Base-by-base conservation (phyloP, 495 filamentous ascomycete species). In the Penicillium cataractarum region DNA sequence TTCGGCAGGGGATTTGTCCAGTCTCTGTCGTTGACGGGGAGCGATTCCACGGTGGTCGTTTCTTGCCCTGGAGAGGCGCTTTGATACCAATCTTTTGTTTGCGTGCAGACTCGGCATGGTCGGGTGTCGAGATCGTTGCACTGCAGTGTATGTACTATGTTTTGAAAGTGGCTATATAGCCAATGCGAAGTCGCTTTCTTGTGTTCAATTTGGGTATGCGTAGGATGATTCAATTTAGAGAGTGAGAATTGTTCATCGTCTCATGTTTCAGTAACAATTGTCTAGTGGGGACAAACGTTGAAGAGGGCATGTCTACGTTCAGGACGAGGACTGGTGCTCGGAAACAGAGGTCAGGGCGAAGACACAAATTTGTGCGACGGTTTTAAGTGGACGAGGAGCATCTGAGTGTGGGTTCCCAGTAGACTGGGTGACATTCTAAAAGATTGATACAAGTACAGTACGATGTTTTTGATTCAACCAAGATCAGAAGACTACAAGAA, bases 61-160 rank as follows among this genome's bases (percentile, higher is more conserved):
- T 57, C 24, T 61, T 15, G 49, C 65, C 52, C 32, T 26, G 19
- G 57, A 54, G 58, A 68, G 57, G 61, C 63, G 68, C 62, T 67
- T 73, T 73, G 68, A 73, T 73, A 73, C 70, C 70, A 73, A 69
- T 67, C 55, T 69, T n/a, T 54, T 64, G 57, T 60, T 68, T 55
- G 61, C 60, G 61, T 63, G 49, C 62, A 44, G 49, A 39, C 57
- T 63, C 55, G 60, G 40, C 24, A 59, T 61, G 17, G 55, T 65
- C 55, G 62, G 58, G 60, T 63, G 31, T 62, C 62, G 57, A 71
- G 63, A 58, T 32, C 35, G 33, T 58, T 46, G 61, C 63, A 61
- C 61, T 63, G 63, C 62, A 58, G 63, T 72, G 65, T 71, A 69
- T 69, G 61, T 73, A 71, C 70, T 73, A 69, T 69, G 61, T 69